Base-by-base conservation (phyloP, 2,329 filamentous ascomycete genomes). In the Fusarium penzigii region DNA sequence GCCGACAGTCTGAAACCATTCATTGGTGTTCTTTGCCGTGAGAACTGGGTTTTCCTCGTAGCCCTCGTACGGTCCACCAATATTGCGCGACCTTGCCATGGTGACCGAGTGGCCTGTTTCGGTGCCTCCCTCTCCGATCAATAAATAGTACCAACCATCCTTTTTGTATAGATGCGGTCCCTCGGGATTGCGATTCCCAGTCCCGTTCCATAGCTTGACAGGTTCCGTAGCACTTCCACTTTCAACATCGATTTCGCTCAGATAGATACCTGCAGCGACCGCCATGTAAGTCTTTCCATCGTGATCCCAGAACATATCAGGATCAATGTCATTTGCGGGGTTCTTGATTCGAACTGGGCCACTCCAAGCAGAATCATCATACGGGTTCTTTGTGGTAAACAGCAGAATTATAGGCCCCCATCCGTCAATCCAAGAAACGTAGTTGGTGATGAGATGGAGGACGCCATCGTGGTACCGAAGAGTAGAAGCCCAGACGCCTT, bases 91-190 rank as follows among this genome's bases (percentile, higher is more conserved):
- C 3, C 77, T 70, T 0, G 77, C 75, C 32, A 79, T 75, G 3
- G 72, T 75, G 20, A 75, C 67, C 41, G 69, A 68, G 47, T 79
- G 77, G 32, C 71, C 62, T 1, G 59, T 63, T 40, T 65, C 68
- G 2, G 78, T 80, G 2, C 78, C 79, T 0, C 78, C 78, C 56
- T 81, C 76, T 0, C 76, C 75, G 2, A 77, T 77, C 44, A 79
- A 67, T n/a, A 80, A 68, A 51, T 80, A 81, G 52, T 77, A 80
- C 38, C 70, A 78, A 2, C 65, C 69, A 17, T 74, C 75, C 29
- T 71, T 72, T 52, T 72, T 73, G 58, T 73, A 75, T 13, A 78
- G 65, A 45, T 79, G 75, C 3, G 77, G 75, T 0, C 52, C 52
- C 34, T 57, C 55, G 5, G 55, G 61, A 64, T 75, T 59, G 55